phyloP scores from a whole-genome alignment of 805 yeast genomes.

The Saccharomyces kudriavzevii region DNA sequence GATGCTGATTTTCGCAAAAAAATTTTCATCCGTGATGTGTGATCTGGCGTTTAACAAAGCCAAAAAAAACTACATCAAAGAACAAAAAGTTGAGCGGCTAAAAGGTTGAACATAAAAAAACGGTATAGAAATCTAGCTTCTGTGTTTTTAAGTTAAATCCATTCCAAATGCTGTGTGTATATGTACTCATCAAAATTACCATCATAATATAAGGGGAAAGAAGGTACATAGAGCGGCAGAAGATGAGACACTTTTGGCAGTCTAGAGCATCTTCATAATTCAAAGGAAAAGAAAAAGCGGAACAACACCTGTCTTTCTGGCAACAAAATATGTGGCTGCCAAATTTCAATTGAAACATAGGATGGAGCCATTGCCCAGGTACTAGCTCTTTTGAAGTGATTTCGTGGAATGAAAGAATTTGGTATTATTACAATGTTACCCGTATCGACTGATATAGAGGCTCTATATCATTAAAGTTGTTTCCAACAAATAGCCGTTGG shows the following conservation, averaged over 20 bases:
- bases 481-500: neutral
- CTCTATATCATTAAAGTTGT: neutral
- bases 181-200: too few species aligned
- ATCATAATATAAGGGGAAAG: too few species aligned
- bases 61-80: neutral
- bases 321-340: too few species aligned
- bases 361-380: too few species aligned
- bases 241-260: too few species aligned
- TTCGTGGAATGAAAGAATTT: neutral
- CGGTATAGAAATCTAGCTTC: neutral
- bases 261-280: too few species aligned
- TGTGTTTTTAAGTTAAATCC: neutral
- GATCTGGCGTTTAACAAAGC: neutral
- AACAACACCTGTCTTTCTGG: too few species aligned
- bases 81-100: neutral
- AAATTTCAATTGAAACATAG: too few species aligned
- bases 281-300: too few species aligned
- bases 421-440: neutral
- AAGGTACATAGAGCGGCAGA: too few species aligned
- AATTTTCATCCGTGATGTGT: neutral
- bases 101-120: neutral
- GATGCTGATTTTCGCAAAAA: neutral
- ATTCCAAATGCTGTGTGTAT: too few species aligned
- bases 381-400: too few species aligned
- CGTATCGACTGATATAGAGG: neutral